Evolutionary conservation across 73 alveolate species (phyloP), one percentile per base, ranked within the genome.

Genomic region (Paramecium caudatum): DNA sequence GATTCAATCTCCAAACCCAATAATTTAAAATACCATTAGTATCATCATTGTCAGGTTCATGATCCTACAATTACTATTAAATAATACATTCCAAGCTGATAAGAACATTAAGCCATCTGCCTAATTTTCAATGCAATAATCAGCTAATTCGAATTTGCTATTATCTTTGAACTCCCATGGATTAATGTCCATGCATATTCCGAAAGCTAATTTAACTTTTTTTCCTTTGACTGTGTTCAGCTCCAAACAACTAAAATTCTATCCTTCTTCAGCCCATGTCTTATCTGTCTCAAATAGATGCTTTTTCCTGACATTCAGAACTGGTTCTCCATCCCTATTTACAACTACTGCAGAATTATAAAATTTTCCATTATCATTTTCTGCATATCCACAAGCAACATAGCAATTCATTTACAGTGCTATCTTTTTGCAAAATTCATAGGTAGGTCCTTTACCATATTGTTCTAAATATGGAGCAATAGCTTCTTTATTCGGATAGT

Each of bases 181-280:
- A 94, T 86, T 86, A 37, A 97, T 96, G 80, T 97, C 99, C 99
- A 97, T 97, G 50, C 99, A 96, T 43, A 97, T 97, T n/a, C 98
- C 99, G 36, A 92, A 87, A 21, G 97, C 99, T 63, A 91, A 90
- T 90, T 92, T 96, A 39, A 97, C 78, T 17, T 13, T 70, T 55
- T 82, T 46, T 3, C 97, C 98, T 36, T 86, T 91, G 78, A 88
- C 92, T 27, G 93, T 91, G 10, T 39, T 65, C 15, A 97, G 62
- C 33, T 91, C 96, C 86, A 95, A 81, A 45, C 84, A 80, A 16
- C 94, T 95, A 74, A 97, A 97, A 10, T 94, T 84, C 13, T 96
- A 94, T 19, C 99, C 99, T 90, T 96, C 99, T 33, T 91, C 93
- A 49, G 97, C 93, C 99, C 99, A 97, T 13, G 98, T 95, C 85